Base-by-base conservation (phyloP, 345 rosid species). In the Eucalyptus sp. region DNA sequence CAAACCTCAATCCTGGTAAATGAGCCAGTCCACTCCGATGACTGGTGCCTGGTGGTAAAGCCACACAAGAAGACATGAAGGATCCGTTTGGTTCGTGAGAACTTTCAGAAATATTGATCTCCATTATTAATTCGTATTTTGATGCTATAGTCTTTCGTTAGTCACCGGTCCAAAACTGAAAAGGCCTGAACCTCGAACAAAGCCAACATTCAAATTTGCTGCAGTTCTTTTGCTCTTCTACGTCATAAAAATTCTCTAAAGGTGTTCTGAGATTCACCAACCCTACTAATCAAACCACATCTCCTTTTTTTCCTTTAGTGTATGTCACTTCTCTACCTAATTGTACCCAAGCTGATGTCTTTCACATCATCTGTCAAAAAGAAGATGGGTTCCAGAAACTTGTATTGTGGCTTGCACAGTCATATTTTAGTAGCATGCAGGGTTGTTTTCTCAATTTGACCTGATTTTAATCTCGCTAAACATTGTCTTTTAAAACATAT, bases 21-120 rank as follows among this genome's bases (percentile, higher is more conserved):
- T 37, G 22, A 37, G 81, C 46, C 81, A 71, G 44, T 71, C 13
- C 80, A 33, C 80, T 33, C 80, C 7, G 1, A 33, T 37, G 43
- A 33, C 81, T 68, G 7, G 11, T 37, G 43, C 17, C 81, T 68
- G 7, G 11, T 68, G 81, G 44, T 68, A 68, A 33, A 68, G 2
- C 81, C 37, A 17, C 25, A 51, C 54, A 51, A 71, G 81, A 71
- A 71, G 81, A 71, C 13, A 71, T 66, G 79, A 71, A 33, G 25
- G 3, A 13, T 33, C 44, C 0, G 0, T 71, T 71, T 9, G 81
- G 25, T 71, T 22, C 7, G 6, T 2, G 3, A 37, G 81, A 37
- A 71, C 11, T 37, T 68, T 71, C 3, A 18, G 7, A 71, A 71
- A 71, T 71, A 7, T 71, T 71, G 46, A 71, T 37, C 46, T 71